phyloP scores from a whole-genome alignment of 1,284 basidiomycete species.

The Pholiota adiposa region DNA sequence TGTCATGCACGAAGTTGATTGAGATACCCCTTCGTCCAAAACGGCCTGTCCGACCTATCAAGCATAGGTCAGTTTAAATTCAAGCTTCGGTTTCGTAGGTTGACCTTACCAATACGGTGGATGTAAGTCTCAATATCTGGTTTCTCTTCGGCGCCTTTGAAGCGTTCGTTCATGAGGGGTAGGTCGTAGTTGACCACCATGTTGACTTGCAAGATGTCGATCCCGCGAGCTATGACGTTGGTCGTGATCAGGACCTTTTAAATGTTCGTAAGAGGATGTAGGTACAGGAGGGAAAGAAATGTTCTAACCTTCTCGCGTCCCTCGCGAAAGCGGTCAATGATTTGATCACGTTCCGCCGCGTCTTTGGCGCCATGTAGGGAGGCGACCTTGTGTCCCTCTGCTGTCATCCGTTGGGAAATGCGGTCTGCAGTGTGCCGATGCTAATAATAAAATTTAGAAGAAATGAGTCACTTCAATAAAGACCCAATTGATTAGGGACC shows the following conservation, averaged over 20 bases:
- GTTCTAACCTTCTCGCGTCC: conserved; percentile 87
- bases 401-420: conserved; percentile 89
- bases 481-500: background rate
- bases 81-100: background rate
- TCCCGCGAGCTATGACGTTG: conserved; percentile 97
- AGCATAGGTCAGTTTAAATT: conserved; percentile 5
- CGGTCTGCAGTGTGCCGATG: conserved; percentile 91
- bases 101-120: conserved; percentile 88
- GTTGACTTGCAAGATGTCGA: conserved; percentile 99
- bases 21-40: conserved; percentile 95
- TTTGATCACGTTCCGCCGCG: conserved; percentile 84
- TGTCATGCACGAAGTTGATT: conserved; percentile 95
- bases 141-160: conserved; percentile 49
- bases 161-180: conserved; percentile 80
- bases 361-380: conserved; percentile 96
- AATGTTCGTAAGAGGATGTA: background rate
- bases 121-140: conserved; percentile 98
- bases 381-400: conserved; percentile 95
- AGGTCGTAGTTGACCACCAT: conserved; percentile 99
- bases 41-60: conserved; percentile 87
- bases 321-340: conserved; percentile 95
- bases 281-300: background rate
- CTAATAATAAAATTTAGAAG: conserved; percentile 48
- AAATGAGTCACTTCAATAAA: background rate
- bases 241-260: conserved; percentile 86